Evolutionary conservation across 495 filamentous ascomycete genomes (phyloP), one percentile per base, ranked within the genome.

Genomic region (Aspergillus campestris): DNA sequence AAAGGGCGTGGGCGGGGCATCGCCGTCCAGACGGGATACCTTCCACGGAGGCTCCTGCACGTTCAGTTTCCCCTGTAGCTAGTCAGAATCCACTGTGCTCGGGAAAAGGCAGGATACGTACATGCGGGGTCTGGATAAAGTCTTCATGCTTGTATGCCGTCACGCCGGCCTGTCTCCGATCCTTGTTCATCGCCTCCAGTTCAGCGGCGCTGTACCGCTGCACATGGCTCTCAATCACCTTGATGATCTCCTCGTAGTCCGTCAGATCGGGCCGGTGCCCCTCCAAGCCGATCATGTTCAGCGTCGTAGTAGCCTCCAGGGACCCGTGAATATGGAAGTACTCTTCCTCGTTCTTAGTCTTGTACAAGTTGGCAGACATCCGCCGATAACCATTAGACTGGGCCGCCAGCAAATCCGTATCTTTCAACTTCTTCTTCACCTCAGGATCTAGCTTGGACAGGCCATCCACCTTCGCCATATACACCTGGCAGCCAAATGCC

Each of bases 321-420:
- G 84, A 88, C 28, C 85, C 84, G 60, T 89, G 85, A 44, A 88
- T 84, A 56, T 90, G 86, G 57, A 82, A 89, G 57, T 74, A 90
- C 53, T 82, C 72, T 36, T 71, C 76, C 24, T 63, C 68, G 39
- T 71, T 74, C 57, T 78, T 82, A 5, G 84, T 88, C 47, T 75
- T 72, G 65, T 88, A 90, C 9, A 88, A 65, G 59, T 86, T 87
- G 10, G 84, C 84, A 24, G 84, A 85, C 52, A 88, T 73, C 32
- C 84, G 78, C 30, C 84, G 77, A 56, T 90, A 87, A 12, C 80
- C 68, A 53, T 80, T 79, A 3, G 83, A 84, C 57, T 88, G 84
- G 6, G 85, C 83, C 39, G 68, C 65, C 41, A 83, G 65, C 15
- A 86, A 60, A 65, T 87, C 84, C 51, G 82, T 87, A 52, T 86